Conservation (phyloP, 2,329 filamentous ascomycete genomes). For the Sordariomycetes sp. region DNA sequence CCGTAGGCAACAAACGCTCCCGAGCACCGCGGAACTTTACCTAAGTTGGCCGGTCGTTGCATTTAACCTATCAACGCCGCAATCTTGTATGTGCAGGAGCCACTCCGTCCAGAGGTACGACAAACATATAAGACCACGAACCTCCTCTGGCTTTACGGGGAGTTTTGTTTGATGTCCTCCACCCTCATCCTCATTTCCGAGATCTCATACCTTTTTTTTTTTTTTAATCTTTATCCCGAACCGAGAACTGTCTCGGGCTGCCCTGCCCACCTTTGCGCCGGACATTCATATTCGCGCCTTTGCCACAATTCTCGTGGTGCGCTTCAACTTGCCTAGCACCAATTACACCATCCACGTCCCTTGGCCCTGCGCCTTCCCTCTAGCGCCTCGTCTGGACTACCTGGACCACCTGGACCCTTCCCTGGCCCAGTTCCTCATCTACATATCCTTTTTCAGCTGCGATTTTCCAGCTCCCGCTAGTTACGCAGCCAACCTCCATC, state of each 20-base stretch:
- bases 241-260: neutral
- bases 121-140: conserved; percentile 4
- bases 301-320: neutral
- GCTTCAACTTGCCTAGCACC: neutral
- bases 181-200: neutral
- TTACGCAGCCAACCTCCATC: neutral
- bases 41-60: neutral
- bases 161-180: neutral
- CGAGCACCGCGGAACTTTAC: neutral
- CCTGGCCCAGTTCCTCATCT: neutral
- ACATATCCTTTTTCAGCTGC: neutral
- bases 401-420: neutral
- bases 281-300: neutral
- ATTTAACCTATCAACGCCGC: neutral
- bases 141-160: neutral
- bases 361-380: neutral
- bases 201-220: neutral
- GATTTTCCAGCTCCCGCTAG: neutral
- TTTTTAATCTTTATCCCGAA: neutral
- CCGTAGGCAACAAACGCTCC: neutral
- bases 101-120: neutral
- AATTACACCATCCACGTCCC: neutral
- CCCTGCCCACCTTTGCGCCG: neutral
- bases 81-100: conserved; percentile 1
- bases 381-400: neutral